Evolutionary conservation across 2,329 filamentous ascomycete genomes (phyloP), one percentile per base, ranked within the genome.

Genomic region (Ceratocystis albifundus): DNA sequence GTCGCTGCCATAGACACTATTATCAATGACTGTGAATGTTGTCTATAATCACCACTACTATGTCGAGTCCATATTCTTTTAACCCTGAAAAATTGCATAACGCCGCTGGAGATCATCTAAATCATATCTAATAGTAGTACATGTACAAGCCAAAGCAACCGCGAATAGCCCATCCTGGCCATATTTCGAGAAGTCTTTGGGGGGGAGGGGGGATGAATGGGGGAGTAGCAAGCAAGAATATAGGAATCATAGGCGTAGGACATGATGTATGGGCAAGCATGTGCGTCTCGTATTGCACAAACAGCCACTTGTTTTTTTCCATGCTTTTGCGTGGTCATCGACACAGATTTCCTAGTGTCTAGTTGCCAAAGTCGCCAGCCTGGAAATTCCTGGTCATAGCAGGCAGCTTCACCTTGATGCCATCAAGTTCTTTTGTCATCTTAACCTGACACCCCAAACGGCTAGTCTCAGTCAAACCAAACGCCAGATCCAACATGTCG

Each of bases 371-470:
- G 77, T 99, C 94, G 75, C 90, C 96, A 15, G 90, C 90, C 78
- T 99, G 94, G 77, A 99, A 73, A 74, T 99, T 99, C 75, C 94
- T 83, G 70, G 94, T 97, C 91, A 96, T 96, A 46, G 85, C 86
- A 12, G 94, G 94, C 72, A 99, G 77, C 75, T 84, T 88, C 41
- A 99, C 90, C 59, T 85, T 84, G 72, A 99, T 70, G 0, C 94
- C 94, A 74, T 97, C 89, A 70, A 97, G 77, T 71, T 95, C 90
- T 76, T 90, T 91, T 68, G 80, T 88, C 93, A 99, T 96, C 74
- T 84, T 81, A 30, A 99, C 89, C 79, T 96, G 92, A 75, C 92
- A 96, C 0, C 92, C 92, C 70, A 96, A 75, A 36, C 92, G 78
- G 71, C 82, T 84, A 28, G 90, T 96, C 80, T 96, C 91, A 2